phyloP scores from a whole-genome alignment of 257 asterid species.

The Plantago ovata region DNA sequence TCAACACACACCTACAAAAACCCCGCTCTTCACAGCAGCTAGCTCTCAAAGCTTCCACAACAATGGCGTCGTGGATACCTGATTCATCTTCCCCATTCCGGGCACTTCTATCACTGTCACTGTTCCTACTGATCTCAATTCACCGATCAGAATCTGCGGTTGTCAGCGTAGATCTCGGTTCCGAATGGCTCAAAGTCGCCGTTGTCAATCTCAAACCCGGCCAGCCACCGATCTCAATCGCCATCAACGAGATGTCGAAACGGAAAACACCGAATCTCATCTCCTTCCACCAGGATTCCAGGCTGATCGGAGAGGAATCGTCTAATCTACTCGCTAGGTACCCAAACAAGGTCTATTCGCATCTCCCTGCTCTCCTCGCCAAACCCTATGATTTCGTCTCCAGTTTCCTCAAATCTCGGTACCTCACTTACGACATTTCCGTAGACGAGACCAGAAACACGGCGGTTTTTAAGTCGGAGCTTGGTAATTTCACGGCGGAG shows the following conservation, averaged over 20 bases:
- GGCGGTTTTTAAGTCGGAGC: constrained; percentile 47
- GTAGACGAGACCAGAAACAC: constrained; percentile 45
- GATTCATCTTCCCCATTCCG: background rate
- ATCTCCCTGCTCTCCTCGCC: constrained; percentile 56
- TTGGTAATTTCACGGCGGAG: constrained; percentile 62
- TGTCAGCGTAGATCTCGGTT: constrained; percentile 96
- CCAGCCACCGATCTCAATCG: constrained; percentile 85
- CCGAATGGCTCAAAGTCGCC: constrained; percentile 93
- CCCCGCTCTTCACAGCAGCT: constrained; percentile 14
- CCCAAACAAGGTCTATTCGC: constrained; percentile 75
- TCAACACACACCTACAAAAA: constrained; percentile 24
- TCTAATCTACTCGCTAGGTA: constrained; percentile 76
- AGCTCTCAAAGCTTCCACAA: constrained; percentile 21
- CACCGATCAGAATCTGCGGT: constrained; percentile 72
- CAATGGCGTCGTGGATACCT: constrained; percentile 36
- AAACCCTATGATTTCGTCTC: constrained; percentile 47
- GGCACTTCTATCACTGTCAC: constrained; percentile 22
- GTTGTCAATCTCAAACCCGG: constrained; percentile 94
- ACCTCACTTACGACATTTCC: constrained; percentile 43
- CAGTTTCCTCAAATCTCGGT: constrained; percentile 33
- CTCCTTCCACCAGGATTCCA: constrained; percentile 64
- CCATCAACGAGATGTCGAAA: constrained; percentile 97
- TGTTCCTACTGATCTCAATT: constrained; percentile 41
- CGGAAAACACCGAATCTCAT: constrained; percentile 85
- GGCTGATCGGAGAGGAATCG: constrained; percentile 92